Conservation (phyloP, 495 filamentous ascomycete species). For the Tuber magnatum region DNA sequence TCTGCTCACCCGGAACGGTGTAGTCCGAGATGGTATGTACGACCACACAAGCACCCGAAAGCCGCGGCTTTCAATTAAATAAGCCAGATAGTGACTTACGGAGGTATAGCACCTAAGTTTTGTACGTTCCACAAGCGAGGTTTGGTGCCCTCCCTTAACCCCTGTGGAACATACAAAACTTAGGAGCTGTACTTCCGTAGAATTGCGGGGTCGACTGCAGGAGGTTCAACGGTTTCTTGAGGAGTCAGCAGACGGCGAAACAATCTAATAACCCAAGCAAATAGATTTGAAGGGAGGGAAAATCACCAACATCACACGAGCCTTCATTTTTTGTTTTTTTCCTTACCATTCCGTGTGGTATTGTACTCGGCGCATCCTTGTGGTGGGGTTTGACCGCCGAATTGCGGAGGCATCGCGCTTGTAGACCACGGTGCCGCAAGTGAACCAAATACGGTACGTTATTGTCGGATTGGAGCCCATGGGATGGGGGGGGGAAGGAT, state of each 20-base stretch:
- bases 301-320: slow-evolving; percentile 33
- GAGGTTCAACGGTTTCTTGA: background rate
- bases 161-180: too few relatives aligned
- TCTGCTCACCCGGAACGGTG: background rate
- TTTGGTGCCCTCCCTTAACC: too few relatives aligned
- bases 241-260: background rate
- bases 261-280: background rate
- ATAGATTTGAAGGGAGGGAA: background rate
- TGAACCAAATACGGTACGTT: background rate
- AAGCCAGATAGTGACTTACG: background rate
- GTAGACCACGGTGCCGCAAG: background rate
- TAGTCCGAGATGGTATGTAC: background rate
- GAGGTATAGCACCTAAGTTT: too few relatives aligned
- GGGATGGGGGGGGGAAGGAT: background rate
- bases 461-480: background rate
- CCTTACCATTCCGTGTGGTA: background rate
- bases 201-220: background rate
- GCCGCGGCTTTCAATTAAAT: background rate
- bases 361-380: background rate
- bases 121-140: too few relatives aligned
- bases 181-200: too few relatives aligned
- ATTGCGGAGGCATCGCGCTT: background rate
- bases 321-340: slow-evolving; percentile 28
- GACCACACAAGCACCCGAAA: background rate
- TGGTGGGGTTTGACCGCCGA: background rate